Percentiles rank a stretch among this genome's conserved stretches.
Conservation (phyloP, 257 asterid species). For the Penstemon barbatus region DNA sequence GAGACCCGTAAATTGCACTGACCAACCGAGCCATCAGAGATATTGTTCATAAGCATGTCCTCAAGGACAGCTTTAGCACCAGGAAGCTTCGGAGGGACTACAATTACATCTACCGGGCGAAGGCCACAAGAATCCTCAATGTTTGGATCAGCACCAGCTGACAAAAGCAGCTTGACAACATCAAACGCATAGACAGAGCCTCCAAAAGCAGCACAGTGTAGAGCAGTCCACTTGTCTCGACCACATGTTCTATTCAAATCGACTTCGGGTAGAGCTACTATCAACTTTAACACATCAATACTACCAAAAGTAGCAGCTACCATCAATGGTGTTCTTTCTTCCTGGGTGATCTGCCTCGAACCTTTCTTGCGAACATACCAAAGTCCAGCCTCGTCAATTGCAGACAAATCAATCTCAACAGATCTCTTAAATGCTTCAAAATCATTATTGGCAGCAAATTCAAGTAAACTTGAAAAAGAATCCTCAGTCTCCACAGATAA, state of each 20-base stretch:
- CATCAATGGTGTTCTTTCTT: constrained; percentile 85
- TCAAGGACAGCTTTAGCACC: constrained; percentile 55
- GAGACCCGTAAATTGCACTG: constrained; percentile 43
- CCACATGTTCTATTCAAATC: constrained; percentile 82
- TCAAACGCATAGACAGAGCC: constrained; percentile 59
- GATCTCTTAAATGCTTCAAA: constrained; percentile 63
- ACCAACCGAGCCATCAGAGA: constrained; percentile 65
- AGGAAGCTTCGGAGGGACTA: constrained; percentile 54
- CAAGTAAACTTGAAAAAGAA: constrained; percentile 76
- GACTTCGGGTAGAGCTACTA: constrained; percentile 79
- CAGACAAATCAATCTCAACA: constrained; percentile 70
- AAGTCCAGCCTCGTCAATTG: constrained; percentile 68
- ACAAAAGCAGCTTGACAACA: constrained; percentile 65
- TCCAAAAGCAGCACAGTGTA: constrained; percentile 88
- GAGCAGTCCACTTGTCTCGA: constrained; percentile 77
- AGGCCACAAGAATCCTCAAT: constrained; percentile 62
- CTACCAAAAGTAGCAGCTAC: constrained; percentile 91
- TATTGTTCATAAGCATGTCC: constrained; percentile 58
- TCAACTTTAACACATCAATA: constrained; percentile 71
- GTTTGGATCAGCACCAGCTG: constrained; percentile 90
- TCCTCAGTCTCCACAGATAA: constrained; percentile 64
- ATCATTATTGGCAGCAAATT: constrained; percentile 83
- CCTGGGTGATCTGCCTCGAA: constrained; percentile 60
- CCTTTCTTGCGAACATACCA: constrained; percentile 83
- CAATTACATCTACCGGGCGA: constrained; percentile 68